These are phyloP conservation scores for Pholiota microspora DNA, from an alignment of 768 basidiomycete species.

Conservation along the genomic window DNA sequence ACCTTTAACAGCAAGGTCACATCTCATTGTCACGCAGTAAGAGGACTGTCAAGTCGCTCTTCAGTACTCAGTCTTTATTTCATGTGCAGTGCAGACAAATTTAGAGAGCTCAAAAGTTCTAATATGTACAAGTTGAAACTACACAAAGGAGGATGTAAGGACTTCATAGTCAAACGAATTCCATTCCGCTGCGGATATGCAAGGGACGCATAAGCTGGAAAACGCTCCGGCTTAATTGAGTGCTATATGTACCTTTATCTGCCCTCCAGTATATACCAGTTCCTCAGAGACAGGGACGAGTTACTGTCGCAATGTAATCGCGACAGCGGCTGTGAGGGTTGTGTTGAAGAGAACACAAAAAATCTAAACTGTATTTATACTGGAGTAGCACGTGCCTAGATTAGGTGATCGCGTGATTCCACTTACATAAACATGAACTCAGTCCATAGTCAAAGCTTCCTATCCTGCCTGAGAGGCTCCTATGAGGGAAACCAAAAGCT, in stretches of 20 bases:
- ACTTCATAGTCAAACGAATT: conserved; percentile 8
- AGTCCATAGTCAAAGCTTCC: no score
- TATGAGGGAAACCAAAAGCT: no score
- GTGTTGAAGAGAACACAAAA: background rate
- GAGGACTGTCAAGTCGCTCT: no score
- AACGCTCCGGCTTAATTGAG: conserved; percentile 8
- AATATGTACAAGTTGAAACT: background rate
- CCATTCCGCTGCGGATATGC: conserved; percentile 5
- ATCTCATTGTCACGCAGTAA: no score
- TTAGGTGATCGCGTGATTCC: no score
- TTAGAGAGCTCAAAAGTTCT: no score
- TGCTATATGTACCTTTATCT: conserved; percentile 2
- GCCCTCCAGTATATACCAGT: conserved; percentile 2
- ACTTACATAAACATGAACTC: no score
- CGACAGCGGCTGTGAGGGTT: conserved; percentile 6
- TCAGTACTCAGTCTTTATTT: no score
- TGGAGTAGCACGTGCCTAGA: no score
- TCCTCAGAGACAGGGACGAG: background rate
- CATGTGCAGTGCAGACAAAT: no score
- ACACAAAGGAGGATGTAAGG: background rate
- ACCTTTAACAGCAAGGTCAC: background rate
- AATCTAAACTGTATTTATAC: no score
- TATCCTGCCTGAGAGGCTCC: no score
- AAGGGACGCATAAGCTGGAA: conserved; percentile 4
- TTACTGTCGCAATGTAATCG: background rate